phyloP scores from a whole-genome alignment of 164 flowering plant genomes.

The Cinnamomum chago region DNA sequence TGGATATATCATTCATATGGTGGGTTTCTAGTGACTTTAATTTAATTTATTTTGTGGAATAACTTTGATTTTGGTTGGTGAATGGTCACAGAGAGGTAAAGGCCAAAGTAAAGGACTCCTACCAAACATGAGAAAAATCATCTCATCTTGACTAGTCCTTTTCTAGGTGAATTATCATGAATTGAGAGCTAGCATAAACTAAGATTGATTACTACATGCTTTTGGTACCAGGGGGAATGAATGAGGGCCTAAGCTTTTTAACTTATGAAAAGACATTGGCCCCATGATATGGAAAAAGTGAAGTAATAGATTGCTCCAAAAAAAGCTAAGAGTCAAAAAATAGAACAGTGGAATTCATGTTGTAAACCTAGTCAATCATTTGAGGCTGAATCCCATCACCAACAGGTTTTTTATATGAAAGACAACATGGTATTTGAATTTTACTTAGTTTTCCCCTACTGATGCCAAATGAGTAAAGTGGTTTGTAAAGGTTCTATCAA shows the following conservation, averaged over 20 bases:
- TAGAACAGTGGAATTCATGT: no score
- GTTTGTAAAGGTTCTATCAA: no score
- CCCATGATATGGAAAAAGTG: no score
- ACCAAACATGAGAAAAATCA: neutral
- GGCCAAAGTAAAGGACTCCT: neutral
- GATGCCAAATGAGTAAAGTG: no score
- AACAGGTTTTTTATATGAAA: no score
- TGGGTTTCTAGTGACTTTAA: neutral
- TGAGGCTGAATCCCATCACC: no score
- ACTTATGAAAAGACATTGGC: neutral
- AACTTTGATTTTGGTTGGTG: neutral
- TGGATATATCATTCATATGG: neutral
- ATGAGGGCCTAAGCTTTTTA: neutral
- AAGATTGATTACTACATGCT: neutral
- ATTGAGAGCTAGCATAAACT: neutral
- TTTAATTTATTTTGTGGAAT: neutral
- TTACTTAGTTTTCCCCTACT: no score
- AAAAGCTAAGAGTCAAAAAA: no score
- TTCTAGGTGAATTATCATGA: neutral
- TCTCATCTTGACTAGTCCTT: neutral
- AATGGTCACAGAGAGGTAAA: neutral
- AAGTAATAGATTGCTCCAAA: no score
- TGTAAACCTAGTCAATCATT: no score
- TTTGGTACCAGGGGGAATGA: constrained; percentile 3
- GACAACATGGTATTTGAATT: no score